Conservation (phyloP, 129 eudicot genomes). For the Flaveria robusta region DNA sequence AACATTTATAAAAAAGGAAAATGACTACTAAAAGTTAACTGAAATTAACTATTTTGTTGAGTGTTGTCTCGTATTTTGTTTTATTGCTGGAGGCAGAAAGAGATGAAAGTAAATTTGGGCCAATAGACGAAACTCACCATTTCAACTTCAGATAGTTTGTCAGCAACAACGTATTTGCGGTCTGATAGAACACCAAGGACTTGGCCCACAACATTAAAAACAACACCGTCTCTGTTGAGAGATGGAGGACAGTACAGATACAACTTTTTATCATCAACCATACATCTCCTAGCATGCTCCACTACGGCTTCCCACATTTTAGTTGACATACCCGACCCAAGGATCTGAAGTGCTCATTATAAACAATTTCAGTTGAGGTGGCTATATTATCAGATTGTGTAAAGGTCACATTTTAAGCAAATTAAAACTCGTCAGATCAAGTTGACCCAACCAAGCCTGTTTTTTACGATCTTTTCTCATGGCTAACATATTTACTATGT, state of each 20-base stretch:
- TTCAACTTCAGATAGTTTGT: constrained; percentile 62
- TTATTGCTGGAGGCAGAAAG: neutral
- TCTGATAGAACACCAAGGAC: constrained; percentile 64
- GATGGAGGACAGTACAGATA: constrained; percentile 58
- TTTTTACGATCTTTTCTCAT: neutral
- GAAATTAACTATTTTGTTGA: neutral
- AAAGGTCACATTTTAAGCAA: constrained; percentile 7
- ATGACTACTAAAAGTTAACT: neutral
- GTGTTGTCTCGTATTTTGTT: neutral
- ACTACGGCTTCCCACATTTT: constrained; percentile 87
- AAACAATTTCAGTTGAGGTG: neutral
- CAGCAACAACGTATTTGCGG: constrained; percentile 48
- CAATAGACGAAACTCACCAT: constrained; percentile 41
- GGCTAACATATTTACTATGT: neutral
- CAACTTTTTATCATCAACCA: constrained; percentile 62
- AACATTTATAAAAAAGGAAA: constrained; percentile 1
- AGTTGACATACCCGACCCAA: constrained; percentile 90
- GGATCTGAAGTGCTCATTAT: constrained; percentile 53
- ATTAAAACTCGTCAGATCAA: neutral
- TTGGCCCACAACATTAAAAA: constrained; percentile 80
- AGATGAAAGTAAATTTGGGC: neutral
- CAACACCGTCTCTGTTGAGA: constrained; percentile 58
- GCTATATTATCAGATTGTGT: neutral
- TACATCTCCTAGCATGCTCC: constrained; percentile 84
- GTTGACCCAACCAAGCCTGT: constrained; percentile 9